Evolutionary conservation across 768 basidiomycete genomes (phyloP).

Genomic region (Dentipellis fragilis): DNA sequence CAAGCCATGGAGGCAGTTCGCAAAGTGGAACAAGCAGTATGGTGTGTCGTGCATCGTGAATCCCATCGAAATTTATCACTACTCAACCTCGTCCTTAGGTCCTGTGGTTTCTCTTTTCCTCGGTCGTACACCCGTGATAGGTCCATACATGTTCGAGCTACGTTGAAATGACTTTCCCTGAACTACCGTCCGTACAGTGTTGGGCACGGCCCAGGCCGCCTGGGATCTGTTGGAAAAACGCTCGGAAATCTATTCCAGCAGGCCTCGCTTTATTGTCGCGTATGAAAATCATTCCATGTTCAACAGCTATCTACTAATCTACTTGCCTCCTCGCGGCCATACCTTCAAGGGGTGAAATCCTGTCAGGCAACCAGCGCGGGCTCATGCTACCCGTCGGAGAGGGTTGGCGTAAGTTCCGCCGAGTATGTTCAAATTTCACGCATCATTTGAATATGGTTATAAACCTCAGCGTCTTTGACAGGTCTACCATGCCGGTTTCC

Average conservation of each 20-base stretch:
- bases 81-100: slow-evolving; percentile 18
- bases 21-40: slow-evolving; percentile 35
- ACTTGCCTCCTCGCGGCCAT: not conserved
- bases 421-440: slow-evolving; percentile 18
- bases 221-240: slow-evolving; percentile 40
- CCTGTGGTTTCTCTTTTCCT: slow-evolving; percentile 32
- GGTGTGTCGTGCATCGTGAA: slow-evolving; percentile 20
- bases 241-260: slow-evolving; percentile 35
- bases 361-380: slow-evolving; percentile 36
- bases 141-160: slow-evolving; percentile 14
- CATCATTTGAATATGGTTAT: not conserved
- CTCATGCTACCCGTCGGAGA: slow-evolving; percentile 35
- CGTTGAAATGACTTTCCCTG: no score
- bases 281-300: slow-evolving; percentile 1
- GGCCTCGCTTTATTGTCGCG: slow-evolving; percentile 37
- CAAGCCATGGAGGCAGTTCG: slow-evolving; percentile 41
- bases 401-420: slow-evolving; percentile 38
- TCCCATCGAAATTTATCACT: not conserved
- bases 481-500: slow-evolving; percentile 36
- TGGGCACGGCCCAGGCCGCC: slow-evolving; percentile 35
- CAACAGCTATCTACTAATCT: not conserved
- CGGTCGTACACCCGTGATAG: slow-evolving; percentile 32
- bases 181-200: slow-evolving; percentile 19
- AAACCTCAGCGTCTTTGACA: slow-evolving; percentile 4
- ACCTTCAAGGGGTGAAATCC: slow-evolving; percentile 29